phyloP scores from a whole-genome alignment of 129 eudicot genomes.

The Ambrosia trifida region DNA sequence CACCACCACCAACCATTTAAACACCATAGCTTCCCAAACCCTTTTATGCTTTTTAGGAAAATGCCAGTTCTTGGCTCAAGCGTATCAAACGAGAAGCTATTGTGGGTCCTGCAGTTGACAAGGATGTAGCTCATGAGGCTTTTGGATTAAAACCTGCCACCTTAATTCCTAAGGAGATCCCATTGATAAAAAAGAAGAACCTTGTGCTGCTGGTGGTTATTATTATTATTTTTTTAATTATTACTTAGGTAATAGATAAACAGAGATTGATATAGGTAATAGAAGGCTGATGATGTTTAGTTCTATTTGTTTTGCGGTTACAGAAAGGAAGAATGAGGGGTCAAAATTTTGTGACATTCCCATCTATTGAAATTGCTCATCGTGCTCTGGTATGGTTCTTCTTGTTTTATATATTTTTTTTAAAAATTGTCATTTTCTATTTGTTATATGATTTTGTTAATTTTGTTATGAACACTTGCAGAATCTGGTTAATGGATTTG shows the following conservation, averaged over 20 bases:
- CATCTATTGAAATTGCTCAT: slow-evolving; percentile 73
- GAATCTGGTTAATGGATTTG: slow-evolving; percentile 75
- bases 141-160: slow-evolving; percentile 83
- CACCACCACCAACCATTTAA: too few relatives aligned
- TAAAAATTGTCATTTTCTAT: not conserved
- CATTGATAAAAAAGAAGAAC: slow-evolving; percentile 81
- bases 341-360: slow-evolving; percentile 91
- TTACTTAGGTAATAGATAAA: not conserved
- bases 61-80: slow-evolving; percentile 31
- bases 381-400: slow-evolving; percentile 59
- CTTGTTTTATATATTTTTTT: not conserved
- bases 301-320: slow-evolving; percentile 20
- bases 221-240: not conserved
- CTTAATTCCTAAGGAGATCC: slow-evolving; percentile 85
- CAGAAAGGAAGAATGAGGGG: slow-evolving; percentile 99
- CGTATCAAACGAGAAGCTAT: slow-evolving; percentile 59
- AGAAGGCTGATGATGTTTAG: not conserved
- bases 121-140: slow-evolving; percentile 85
- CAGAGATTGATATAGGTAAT: too few relatives aligned
- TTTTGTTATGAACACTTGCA: slow-evolving; percentile 34
- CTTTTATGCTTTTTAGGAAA: slow-evolving; percentile 40
- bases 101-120: slow-evolving; percentile 89
- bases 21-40: not conserved
- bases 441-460: not conserved
- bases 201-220: slow-evolving; percentile 66